Evolutionary conservation across 768 basidiomycete species (phyloP), one percentile per base, ranked within the genome.

Genomic region (Mycena indigotica): DNA sequence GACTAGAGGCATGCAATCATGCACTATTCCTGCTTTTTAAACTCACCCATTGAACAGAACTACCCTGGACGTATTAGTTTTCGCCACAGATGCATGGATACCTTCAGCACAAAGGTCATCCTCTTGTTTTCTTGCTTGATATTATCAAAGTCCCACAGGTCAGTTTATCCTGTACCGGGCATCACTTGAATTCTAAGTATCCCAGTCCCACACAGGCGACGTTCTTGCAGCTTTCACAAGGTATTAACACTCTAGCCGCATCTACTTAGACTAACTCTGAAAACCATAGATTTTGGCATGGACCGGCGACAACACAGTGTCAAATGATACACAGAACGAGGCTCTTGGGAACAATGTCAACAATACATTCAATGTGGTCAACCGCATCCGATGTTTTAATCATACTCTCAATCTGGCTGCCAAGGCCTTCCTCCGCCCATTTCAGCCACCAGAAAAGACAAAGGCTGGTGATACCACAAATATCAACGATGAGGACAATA

Each of bases 131-230:
- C 25, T 24, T 46, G 8, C 19, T 46, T n/a, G 44, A 46, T 46
- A 50, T 50, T n/a, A 25, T 50, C 25, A 26, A 50, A 50, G 48
- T 50, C 28, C 48, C 48, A 25, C 23, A 50, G 48, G 44, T 46
- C n/a, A n/a, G n/a, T n/a, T 8, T 35, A 26, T n/a, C 12, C 28
- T 26, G 24, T 30, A 4, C 39, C 6, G n/a, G 32, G 25, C 30
- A 24, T 41, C 24, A 26, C 28, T 8, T 15, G 15, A 19, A 48
- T n/a, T n/a, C n/a, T n/a, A n/a, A n/a, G n/a, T n/a, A n/a, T n/a
- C n/a, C 17, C 48, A 61, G 65, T 67, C 68, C 1, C 67, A 69
- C 52, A 57, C 62, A 4, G 62, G 68, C 1, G 17, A 28, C 6
- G 52, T 56, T 35, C 32, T 8, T 35, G 17, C 32, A 53, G 0